Evolutionary conservation across 1,139 yeast genomes (phyloP), one percentile per base, ranked within the genome.

Genomic region (Blastobotrys illinoisensis): DNA sequence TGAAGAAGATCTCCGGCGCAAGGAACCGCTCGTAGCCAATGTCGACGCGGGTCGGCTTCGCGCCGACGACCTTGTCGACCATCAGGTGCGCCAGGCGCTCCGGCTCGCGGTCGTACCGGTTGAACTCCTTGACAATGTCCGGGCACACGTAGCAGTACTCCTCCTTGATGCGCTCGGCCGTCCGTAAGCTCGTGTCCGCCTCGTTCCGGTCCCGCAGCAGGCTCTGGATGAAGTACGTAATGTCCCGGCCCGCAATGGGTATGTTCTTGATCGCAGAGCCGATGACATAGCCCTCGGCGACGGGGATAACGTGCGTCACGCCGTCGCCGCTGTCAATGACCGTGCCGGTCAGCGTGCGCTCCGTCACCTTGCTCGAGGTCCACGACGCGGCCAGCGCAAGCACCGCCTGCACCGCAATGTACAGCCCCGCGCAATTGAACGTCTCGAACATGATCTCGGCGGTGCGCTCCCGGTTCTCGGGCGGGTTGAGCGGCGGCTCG

Each of bases 351-450:
- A 93, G 78, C 1, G 98, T 89, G 72, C 98, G 83, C 67, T 93
- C 99, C 58, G 86, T 86, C 44, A 90, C 98, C 71, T 93, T 93
- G 36, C 96, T 84, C 9, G 97, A 88, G 9, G 99, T 93, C 99
- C 99, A 93, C 7, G 97, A 90, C 1, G 99, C 99, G 5, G 99
- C 99, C 65, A 93, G 79, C 1, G 99, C 99, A 62, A 93, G 79
- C 51, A 93, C 99, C 0, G 99, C 99, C 75, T 93, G 99, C 9
- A 93, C 99, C 9, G 99, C 99, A 68, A 93, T 93, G 73, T 93
- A 95, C 59, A 93, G 77, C 56, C 99, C 99, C 19, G 98, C 98
- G 74, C 99, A 93, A 71, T 95, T 93, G 80, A 93, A 93, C 26
- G 96, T 85, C 74, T 93, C 99, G 75, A 93, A 93, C 96, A 93